Conservation (phyloP, 345 rosid species). For the Eucalyptus paniculata region DNA sequence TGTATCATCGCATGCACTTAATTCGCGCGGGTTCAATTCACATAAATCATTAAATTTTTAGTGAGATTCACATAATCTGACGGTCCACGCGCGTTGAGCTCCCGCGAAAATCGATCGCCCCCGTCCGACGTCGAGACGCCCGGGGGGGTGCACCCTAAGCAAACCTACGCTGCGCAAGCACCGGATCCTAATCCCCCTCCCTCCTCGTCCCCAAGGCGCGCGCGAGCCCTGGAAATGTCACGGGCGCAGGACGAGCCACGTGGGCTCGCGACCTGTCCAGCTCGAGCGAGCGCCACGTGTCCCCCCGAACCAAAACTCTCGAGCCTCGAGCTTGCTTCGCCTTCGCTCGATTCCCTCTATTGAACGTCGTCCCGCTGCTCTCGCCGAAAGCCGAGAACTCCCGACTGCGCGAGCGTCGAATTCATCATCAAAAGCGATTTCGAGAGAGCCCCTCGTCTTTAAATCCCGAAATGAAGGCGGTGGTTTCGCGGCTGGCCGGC, state of each 20-base stretch:
- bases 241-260: conserved; percentile 18
- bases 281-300: conserved; percentile 16
- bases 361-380: neutral
- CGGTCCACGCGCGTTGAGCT: neutral
- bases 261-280: neutral
- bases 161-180: neutral
- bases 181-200: neutral
- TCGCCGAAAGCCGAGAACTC: neutral
- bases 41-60: neutral
- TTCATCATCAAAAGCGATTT: neutral
- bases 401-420: neutral
- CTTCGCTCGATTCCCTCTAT: neutral
- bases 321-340: neutral
- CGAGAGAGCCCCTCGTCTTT: neutral
- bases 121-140: neutral
- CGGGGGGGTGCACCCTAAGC: neutral
- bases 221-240: neutral
- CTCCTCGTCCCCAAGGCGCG: neutral
- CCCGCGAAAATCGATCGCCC: neutral
- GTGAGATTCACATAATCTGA: neutral
- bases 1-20: neutral
- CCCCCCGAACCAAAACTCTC: neutral
- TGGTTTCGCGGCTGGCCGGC: conserved; percentile 27
- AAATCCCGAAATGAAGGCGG: conserved; percentile 13
- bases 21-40: neutral